Percentiles rank a stretch among this genome's conserved stretches.
Conservation (phyloP, 140 eudicot genomes). For the Anethum foeniculum region DNA sequence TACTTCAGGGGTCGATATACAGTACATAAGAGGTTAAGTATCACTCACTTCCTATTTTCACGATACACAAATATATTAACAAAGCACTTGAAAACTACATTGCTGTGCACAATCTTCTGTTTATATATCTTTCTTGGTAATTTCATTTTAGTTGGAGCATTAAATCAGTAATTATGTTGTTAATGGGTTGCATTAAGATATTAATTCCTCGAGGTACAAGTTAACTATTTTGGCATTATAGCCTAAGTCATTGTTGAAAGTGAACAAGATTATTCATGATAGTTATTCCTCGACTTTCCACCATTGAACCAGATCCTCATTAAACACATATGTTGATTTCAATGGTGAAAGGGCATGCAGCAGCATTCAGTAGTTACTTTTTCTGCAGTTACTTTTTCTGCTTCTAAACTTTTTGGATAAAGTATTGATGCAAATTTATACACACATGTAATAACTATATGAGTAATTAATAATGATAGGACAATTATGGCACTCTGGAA, state of each 20-base stretch:
- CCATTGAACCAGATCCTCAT: not conserved
- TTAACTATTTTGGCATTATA: not conserved
- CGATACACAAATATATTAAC: not conserved
- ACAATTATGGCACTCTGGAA: slow-evolving; percentile 6
- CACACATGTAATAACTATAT: not conserved
- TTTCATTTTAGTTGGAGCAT: not conserved
- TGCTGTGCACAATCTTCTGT: not conserved
- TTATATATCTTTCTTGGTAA: not conserved
- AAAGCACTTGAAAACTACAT: not conserved
- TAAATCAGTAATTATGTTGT: not conserved
- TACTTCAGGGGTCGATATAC: not conserved
- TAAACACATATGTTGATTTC: not conserved
- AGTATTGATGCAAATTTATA: not conserved
- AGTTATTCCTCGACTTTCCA: not conserved
- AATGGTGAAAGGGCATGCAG: not conserved
- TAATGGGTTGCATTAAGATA: not conserved
- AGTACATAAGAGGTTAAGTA: not conserved
- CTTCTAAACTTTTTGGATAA: not conserved
- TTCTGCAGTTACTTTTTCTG: not conserved
- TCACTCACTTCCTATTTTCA: not conserved
- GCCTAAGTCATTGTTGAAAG: not conserved
- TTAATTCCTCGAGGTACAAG: not conserved
- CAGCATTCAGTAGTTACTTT: not conserved
- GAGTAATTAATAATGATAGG: not conserved
- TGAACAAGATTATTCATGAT: not conserved